Conservation (phyloP, 2,329 filamentous ascomycete genomes). For the Clonostachys chloroleuca region DNA sequence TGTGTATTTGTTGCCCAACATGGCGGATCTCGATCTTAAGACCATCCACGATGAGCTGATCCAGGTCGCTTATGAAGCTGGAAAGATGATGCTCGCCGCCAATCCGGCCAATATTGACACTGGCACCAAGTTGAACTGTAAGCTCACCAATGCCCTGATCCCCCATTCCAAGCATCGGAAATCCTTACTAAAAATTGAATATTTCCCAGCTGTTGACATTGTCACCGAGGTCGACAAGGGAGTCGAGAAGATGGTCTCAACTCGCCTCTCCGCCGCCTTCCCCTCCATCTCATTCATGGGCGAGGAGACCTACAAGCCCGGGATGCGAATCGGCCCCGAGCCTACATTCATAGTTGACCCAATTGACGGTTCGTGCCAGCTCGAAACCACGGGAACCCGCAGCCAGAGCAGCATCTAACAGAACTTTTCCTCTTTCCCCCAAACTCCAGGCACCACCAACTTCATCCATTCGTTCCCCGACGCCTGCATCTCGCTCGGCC, state of each 20-base stretch:
- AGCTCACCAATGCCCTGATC: conserved; percentile 6
- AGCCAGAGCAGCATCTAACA: background rate
- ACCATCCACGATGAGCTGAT: conserved; percentile 59
- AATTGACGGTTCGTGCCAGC: conserved; percentile 56
- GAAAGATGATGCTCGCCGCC: conserved; percentile 57
- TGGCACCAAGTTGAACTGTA: conserved; percentile 63
- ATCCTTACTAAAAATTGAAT: background rate
- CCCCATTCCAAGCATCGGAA: too few species aligned
- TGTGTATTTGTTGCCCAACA: conserved; percentile 15
- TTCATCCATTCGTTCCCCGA: conserved; percentile 74
- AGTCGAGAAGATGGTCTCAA: conserved; percentile 58
- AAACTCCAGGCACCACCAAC: conserved; percentile 56
- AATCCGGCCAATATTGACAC: conserved; percentile 53
- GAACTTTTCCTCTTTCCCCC: background rate
- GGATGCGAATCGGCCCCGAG: conserved; percentile 53
- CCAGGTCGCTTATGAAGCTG: conserved; percentile 57
- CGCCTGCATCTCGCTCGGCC: conserved; percentile 73
- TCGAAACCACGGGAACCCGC: background rate
- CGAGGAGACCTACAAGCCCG: conserved; percentile 72
- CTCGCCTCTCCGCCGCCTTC: conserved; percentile 44
- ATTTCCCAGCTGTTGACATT: conserved; percentile 54
- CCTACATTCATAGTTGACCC: conserved; percentile 81
- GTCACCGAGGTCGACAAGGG: conserved; percentile 65
- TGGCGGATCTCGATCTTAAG: conserved; percentile 55
- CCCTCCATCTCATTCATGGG: conserved; percentile 63